Base-by-base conservation (phyloP, 305 asterid genomes). In the Fraxinus platypoda region DNA sequence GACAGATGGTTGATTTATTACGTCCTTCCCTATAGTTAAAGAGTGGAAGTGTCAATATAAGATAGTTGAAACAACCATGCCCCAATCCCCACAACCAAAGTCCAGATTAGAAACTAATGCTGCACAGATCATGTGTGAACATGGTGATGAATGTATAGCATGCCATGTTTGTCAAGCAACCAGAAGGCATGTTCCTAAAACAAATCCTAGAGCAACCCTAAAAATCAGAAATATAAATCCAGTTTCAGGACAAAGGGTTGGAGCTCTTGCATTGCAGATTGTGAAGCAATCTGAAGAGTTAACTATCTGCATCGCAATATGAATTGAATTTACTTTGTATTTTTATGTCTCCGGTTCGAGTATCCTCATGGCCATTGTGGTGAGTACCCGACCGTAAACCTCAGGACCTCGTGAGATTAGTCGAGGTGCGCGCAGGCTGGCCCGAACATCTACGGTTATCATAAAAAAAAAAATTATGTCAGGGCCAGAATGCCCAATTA, bases 1-100 rank as follows among this genome's bases (percentile, higher is more conserved):
- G 25, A 28, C 83, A 57, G 57, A 52, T 84, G 19, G 28, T 70
- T 23, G 13, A 74, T 43, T 72, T 82, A 76, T 78, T 62, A 57
- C 26, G 28, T 12, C n/a, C 9, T 64, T 76, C 46, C 72, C n/a
- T 79, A n/a, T 57, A 28, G 35, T 68, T 68, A 15, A 68, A 30
- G 9, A 13, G 19, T 28, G 74, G 2, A 4, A 66, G 8, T 66
- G 34, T 26, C 74, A 66, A 26, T 31, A 30, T 30, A 68, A 30
- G 19, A 30, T 4, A 30, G 38, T 11, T 12, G 34, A 68, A 68
- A 68, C 38, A 13, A 30, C 74, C 37, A 26, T 38, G 37, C n/a
- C 11, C 74, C 74, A 26, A 25, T 30, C 74, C 21, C 21, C 38
- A 6, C 74, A 26, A 26, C 37, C 19, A 30, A 68, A 68, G 74